Evolutionary conservation across 305 asterid genomes (phyloP).

Genomic region (Fraxinus baroniana): DNA sequence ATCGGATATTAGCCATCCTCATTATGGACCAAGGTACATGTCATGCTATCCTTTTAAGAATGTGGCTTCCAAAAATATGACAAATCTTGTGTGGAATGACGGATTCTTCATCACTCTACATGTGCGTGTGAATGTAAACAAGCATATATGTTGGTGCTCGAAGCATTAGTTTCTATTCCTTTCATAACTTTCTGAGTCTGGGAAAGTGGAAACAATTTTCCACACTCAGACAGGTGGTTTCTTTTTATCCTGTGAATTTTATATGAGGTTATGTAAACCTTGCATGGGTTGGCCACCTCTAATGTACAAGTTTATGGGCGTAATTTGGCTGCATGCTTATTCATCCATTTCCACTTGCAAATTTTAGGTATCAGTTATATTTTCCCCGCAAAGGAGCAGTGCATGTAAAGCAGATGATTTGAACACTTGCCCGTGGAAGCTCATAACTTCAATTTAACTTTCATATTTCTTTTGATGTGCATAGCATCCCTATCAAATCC

Average conservation of each 20-base stretch:
- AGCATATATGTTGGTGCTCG: not conserved
- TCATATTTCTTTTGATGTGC: not conserved
- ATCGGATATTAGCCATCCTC: constrained; percentile 72
- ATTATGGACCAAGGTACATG: constrained; percentile 81
- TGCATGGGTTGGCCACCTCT: not conserved
- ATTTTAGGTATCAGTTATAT: not conserved
- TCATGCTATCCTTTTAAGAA: constrained; percentile 1
- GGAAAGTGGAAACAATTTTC: constrained; percentile 8
- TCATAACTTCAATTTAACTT: not conserved
- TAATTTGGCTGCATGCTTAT: not conserved
- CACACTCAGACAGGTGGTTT: constrained; percentile 3
- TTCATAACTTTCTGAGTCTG: constrained; percentile 11
- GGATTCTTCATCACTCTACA: not conserved
- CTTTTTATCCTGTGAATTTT: constrained; percentile 6
- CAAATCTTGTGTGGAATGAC: constrained; percentile 15
- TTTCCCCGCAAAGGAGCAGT: not conserved
- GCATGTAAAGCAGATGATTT: not conserved
- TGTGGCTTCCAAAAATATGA: constrained; percentile 19
- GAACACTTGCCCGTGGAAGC: not conserved
- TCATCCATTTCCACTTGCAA: not conserved
- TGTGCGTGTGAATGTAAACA: not conserved
- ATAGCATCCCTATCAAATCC: not conserved
- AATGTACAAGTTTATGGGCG: not conserved
- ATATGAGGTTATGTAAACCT: not conserved
- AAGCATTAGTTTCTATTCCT: not conserved